phyloP scores from a whole-genome alignment of 2,329 filamentous ascomycete genomes.

The Epichloe sp. region DNA sequence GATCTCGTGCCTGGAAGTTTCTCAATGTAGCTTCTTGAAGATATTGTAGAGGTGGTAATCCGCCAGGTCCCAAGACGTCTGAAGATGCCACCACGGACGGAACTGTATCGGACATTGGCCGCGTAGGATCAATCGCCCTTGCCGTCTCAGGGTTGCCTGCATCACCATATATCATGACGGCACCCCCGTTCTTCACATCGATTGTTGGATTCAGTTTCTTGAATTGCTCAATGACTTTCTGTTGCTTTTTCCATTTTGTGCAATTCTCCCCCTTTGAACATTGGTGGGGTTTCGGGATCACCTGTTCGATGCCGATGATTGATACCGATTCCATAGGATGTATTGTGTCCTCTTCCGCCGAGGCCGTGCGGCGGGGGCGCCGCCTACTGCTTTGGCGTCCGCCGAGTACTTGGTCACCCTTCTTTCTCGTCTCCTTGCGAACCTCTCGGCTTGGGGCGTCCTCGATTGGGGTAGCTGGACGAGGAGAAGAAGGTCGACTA shows the following conservation, averaged over 20 bases:
- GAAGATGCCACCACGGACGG: slow-evolving; percentile 85
- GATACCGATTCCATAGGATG: slow-evolving; percentile 74
- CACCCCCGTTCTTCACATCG: slow-evolving; percentile 41
- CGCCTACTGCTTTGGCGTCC: slow-evolving; percentile 28
- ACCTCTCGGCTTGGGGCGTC: slow-evolving; percentile 41
- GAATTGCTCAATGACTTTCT: slow-evolving; percentile 62
- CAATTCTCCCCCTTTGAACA: slow-evolving; percentile 83
- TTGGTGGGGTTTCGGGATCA: slow-evolving; percentile 70
- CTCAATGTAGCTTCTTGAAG: slow-evolving; percentile 64
- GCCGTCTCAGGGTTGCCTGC: slow-evolving; percentile 63
- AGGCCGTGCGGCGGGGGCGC: slow-evolving; percentile 24
- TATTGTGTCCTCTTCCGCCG: slow-evolving; percentile 50
- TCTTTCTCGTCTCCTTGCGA: slow-evolving; percentile 29
- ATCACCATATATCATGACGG: slow-evolving; percentile 65
- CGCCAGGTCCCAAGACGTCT: slow-evolving; percentile 66
- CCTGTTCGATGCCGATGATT: slow-evolving; percentile 83
- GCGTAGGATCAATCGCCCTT: slow-evolving; percentile 39
- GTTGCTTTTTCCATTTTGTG: slow-evolving; percentile 67
- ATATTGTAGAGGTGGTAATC: slow-evolving; percentile 48
- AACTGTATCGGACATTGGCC: slow-evolving; percentile 60
- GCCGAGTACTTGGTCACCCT: slow-evolving; percentile 21
- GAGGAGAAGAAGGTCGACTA: slow-evolving; percentile 35
- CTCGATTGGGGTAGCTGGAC: slow-evolving; percentile 47
- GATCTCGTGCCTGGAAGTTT: slow-evolving; percentile 58
- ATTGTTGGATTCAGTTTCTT: slow-evolving; percentile 60